Conservation (phyloP, 202 grass and related monocot species). For the Carex arenaria region DNA sequence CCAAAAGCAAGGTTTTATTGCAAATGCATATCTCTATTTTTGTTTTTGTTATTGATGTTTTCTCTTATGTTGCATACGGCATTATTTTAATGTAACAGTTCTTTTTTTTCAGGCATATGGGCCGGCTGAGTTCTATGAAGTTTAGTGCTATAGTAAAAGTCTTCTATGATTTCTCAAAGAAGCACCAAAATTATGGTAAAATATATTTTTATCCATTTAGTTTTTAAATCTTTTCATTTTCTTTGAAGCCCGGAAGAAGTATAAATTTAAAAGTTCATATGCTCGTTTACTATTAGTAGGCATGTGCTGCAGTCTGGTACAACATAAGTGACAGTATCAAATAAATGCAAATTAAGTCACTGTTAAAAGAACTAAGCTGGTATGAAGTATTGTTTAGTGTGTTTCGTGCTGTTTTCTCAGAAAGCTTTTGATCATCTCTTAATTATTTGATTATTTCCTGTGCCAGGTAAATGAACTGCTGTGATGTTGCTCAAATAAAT, state of each 20-base stretch:
- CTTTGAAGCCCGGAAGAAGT: not conserved
- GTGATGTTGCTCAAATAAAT: not conserved
- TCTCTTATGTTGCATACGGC: not conserved
- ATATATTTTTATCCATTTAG: conserved; percentile 9
- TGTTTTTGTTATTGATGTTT: conserved; percentile 1
- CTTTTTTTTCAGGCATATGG: conserved; percentile 78
- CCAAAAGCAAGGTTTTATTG: conserved; percentile 4
- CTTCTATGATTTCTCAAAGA: conserved; percentile 81
- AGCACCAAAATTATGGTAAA: conserved; percentile 92
- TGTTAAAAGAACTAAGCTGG: not conserved
- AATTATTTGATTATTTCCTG: conserved; percentile 2
- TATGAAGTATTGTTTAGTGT: not conserved
- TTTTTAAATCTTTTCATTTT: conserved; percentile 7
- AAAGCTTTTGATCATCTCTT: not conserved
- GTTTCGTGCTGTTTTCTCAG: not conserved
- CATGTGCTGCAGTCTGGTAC: not conserved
- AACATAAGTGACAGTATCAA: not conserved
- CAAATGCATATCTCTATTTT: conserved; percentile 3
- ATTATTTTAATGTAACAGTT: not conserved
- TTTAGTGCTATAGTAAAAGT: conserved; percentile 66
- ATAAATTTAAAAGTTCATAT: not conserved
- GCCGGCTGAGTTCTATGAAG: conserved; percentile 58
- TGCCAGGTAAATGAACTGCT: conserved; percentile 16
- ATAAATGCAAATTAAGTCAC: no score
- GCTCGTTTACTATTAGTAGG: not conserved